Base-by-base conservation (phyloP, 2,329 filamentous ascomycete species). In the Mycosphaerella sp. region DNA sequence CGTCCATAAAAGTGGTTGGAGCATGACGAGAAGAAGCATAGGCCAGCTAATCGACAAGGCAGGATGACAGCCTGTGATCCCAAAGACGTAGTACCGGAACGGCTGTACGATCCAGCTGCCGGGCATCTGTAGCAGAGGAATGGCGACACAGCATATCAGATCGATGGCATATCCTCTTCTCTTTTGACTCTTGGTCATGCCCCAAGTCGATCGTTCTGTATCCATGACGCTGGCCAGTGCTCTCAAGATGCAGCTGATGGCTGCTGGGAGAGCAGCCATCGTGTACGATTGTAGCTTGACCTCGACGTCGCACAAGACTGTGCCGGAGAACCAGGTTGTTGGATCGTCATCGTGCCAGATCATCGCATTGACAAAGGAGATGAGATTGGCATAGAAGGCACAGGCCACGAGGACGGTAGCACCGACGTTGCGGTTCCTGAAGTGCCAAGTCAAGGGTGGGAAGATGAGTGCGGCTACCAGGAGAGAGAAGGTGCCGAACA, bases 291-390 rank as follows among this genome's bases (percentile, higher is more conserved):
- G 73, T 30, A 86, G 61, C 55, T 82, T 81, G 48, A 76, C 72
- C 58, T 85, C 75, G 43, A 87, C 69, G 64, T 87, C 84, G 67
- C 84, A 87, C 52, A 84, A 76, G 2, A 75, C 76, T 4, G 65
- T 62, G 4, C 84, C 84, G 52, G 75, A 66, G 75, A 76, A 87
- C 76, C 78, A 81, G 5, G 68, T 64, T 0, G 61, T 34, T 10
- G 77, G 60, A 56, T 84, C 70, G 56, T 84, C 79, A 6, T 72
- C 77, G 0, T 77, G 75, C 84, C 84, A 87, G 54, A 86, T 75
- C 44, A 84, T 64, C 1, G 81, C 72, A 61, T 87, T 86, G 70
- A 81, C 66, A 55, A 81, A 73, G 57, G 74, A 53, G 64, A 78
- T 73, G 47, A 82, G 50, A 59, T 84, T 84, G 52, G 75, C 64